A percentile compares a stretch with the other conserved stretches of the same genome.
Evolutionary conservation across 352 stramenopile species (phyloP).

Genomic region (Nothophytophthora sp.): DNA sequence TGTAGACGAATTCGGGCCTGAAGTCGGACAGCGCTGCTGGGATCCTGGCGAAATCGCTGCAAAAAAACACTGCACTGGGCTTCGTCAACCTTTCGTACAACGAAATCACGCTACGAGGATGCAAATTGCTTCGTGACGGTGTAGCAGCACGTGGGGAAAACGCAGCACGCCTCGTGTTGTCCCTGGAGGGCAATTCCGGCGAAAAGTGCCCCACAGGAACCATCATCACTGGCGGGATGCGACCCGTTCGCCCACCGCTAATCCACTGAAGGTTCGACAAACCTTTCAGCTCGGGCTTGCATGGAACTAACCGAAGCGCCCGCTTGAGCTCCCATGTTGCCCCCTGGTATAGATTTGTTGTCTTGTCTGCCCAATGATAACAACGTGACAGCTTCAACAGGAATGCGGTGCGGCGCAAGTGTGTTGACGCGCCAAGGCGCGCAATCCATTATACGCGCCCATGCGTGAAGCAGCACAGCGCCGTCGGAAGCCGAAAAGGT

Average conservation of each 20-base stretch:
- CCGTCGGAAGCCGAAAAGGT: too few relatives aligned
- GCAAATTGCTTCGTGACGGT: constrained; percentile 68
- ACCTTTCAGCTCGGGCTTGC: too few relatives aligned
- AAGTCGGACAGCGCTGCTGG: constrained; percentile 61
- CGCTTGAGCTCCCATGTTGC: too few relatives aligned
- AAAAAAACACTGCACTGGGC: constrained; percentile 39
- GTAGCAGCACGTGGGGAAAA: constrained; percentile 19
- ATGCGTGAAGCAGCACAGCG: too few relatives aligned
- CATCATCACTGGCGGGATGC: constrained; percentile 32
- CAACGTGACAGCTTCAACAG: too few relatives aligned
- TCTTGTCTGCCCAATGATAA: too few relatives aligned
- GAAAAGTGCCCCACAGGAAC: constrained; percentile 34
- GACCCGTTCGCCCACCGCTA: constrained; percentile 11
- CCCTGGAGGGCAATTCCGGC: constrained; percentile 40
- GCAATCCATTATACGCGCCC: too few relatives aligned
- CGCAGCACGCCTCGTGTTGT: constrained; percentile 18
- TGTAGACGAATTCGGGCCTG: constrained; percentile 58
- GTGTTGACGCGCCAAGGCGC: too few relatives aligned
- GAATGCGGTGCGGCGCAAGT: too few relatives aligned
- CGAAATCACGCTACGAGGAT: constrained; percentile 73
- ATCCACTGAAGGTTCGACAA: constrained; percentile 1
- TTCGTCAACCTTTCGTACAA: constrained; percentile 77
- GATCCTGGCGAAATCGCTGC: constrained; percentile 49
- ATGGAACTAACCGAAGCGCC: too few relatives aligned
- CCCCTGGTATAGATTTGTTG: too few relatives aligned